phyloP scores from a whole-genome alignment of 768 basidiomycete species.

The Rhodotorula graminis region DNA sequence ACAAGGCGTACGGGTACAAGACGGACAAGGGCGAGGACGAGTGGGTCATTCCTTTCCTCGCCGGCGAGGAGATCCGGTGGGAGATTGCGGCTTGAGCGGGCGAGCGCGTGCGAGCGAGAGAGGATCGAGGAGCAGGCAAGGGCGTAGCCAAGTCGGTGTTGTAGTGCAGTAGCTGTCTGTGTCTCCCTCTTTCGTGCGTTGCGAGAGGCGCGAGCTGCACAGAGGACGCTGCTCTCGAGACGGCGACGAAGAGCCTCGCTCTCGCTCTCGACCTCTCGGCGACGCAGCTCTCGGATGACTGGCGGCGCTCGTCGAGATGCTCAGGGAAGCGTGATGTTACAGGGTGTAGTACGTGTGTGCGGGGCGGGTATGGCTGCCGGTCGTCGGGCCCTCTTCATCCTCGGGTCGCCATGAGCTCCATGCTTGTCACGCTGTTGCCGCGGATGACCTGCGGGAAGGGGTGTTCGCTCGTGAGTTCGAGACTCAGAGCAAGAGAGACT shows the following conservation, averaged over 20 bases:
- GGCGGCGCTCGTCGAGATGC: too few relatives aligned
- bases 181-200: neutral
- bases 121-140: too few relatives aligned
- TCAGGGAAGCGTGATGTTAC: neutral
- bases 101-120: neutral
- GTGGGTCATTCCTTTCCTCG: slow-evolving; percentile 77
- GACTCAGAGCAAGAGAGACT: neutral
- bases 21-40: slow-evolving; percentile 50
- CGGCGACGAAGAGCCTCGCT: too few relatives aligned
- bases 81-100: slow-evolving; percentile 35
- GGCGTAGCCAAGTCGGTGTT: neutral
- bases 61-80: slow-evolving; percentile 76
- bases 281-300: too few relatives aligned
- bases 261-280: too few relatives aligned
- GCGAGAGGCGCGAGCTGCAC: too few relatives aligned
- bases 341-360: neutral
- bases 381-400: neutral
- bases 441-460: slow-evolving; percentile 69
- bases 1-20: slow-evolving; percentile 34
- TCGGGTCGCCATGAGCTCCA: slow-evolving; percentile 58
- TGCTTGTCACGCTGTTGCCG: slow-evolving; percentile 91
- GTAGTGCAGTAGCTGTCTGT: neutral
- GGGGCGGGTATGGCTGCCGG: neutral
- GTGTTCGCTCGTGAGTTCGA: neutral
- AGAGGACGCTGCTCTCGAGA: too few relatives aligned